Base-by-base conservation (phyloP, 495 filamentous ascomycete genomes). In the Aspergillus homomorphus region DNA sequence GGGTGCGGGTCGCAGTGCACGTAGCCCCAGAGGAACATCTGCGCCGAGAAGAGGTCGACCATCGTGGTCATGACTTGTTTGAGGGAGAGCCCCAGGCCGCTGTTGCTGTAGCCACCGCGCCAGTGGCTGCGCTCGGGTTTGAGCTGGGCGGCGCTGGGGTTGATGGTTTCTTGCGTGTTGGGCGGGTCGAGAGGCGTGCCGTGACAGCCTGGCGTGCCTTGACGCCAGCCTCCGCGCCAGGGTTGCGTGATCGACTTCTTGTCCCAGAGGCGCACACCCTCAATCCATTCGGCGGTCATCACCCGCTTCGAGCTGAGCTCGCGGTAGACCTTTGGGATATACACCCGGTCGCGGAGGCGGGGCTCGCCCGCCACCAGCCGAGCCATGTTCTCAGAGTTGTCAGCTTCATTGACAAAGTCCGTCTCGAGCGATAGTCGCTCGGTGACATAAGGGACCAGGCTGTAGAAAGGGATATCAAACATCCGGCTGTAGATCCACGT, bases 1-100 rank as follows among this genome's bases (percentile, higher is more conserved):
- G 94, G 94, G 65, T 98, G 93, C 2, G 93, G 93, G 69, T 98
- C 93, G 71, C 92, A 96, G 74, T 98, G 93, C 0, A 98, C 89
- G 44, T 85, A 82, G 20, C 93, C 93, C 86, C 90, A 97, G 59
- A 96, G 84, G 76, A 96, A 98, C 83, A 98, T 97, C 64, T 97
- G 92, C 1, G 92, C 93, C 15, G 87, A 89, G 77, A 98, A 98
- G 19, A 97, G 78, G 66, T 96, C 92, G 33, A 96, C 84, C 87
- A 97, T 96, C 22, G 90, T 96, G 4, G 88, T 89, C 93, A 98
- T 98, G 46, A 95, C 89, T 45, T 92, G 84, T 60, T 89, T 89
- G 20, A 91, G 76, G 0, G 83, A 85, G 7, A 98, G 74, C 1
- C 93, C 93, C 0, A 98, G 83, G 0, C 93, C 93, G 45, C 90